phyloP scores from a whole-genome alignment of 2,329 filamentous ascomycete species.

The Verticillium albo-atrum region DNA sequence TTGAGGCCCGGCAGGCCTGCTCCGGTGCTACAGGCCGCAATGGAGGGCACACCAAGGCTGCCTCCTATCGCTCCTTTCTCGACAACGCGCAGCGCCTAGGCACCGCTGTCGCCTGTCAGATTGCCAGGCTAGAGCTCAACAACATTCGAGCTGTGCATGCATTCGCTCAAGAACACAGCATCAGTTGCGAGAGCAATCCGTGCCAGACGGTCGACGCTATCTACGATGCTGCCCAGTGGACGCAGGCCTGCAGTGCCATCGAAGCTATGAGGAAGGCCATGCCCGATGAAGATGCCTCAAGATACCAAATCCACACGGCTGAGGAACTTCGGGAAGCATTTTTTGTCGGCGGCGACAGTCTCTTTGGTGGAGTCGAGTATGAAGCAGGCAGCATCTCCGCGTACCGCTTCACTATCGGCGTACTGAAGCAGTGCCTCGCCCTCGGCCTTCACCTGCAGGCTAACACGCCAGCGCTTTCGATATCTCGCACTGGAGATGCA shows the following conservation, averaged over 20 bases:
- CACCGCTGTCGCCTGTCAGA: slow-evolving; percentile 41
- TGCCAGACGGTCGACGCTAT: slow-evolving; percentile 55
- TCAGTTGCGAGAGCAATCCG: slow-evolving; percentile 43
- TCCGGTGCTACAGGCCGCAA: slow-evolving; percentile 51
- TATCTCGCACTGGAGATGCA: background rate
- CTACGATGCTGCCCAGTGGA: slow-evolving; percentile 43
- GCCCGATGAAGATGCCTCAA: slow-evolving; percentile 33
- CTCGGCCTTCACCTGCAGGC: slow-evolving; percentile 4
- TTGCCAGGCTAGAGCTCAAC: slow-evolving; percentile 46
- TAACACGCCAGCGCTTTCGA: slow-evolving; percentile 3
- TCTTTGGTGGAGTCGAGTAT: slow-evolving; percentile 44
- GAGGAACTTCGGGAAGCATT: slow-evolving; percentile 31
- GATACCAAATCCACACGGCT: slow-evolving; percentile 37
- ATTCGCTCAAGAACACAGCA: slow-evolving; percentile 42
- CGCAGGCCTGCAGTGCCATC: slow-evolving; percentile 31
- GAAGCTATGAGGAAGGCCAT: slow-evolving; percentile 39
- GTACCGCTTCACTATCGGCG: slow-evolving; percentile 26
- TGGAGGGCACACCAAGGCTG: slow-evolving; percentile 45
- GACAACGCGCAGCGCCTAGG: slow-evolving; percentile 41
- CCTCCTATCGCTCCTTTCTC: slow-evolving; percentile 44
- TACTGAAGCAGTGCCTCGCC: slow-evolving; percentile 7
- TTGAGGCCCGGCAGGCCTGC: slow-evolving; percentile 45
- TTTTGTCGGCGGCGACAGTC: slow-evolving; percentile 19
- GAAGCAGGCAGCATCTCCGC: slow-evolving; percentile 35
- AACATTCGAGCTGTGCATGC: slow-evolving; percentile 51